phyloP scores from a whole-genome alignment of 768 basidiomycete genomes.

The Cystobasidiopsis lactophilus region DNA sequence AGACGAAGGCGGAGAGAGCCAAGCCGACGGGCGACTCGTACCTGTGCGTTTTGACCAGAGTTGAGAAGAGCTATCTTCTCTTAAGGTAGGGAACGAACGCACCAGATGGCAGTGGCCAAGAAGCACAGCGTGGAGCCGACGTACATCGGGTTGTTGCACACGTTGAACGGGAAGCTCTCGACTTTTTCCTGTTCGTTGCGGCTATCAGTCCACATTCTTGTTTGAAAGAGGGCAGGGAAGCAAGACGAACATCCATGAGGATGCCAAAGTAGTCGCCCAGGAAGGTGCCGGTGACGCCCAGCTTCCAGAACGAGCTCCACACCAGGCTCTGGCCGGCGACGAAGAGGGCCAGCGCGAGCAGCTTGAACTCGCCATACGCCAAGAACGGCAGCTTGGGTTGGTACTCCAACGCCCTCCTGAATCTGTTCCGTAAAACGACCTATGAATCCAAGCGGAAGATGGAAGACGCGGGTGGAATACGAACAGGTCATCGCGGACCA shows the following conservation, averaged over 20 bases:
- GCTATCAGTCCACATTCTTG: background rate
- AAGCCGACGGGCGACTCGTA: constrained; percentile 69
- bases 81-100: constrained; percentile 18
- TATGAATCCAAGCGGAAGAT: background rate
- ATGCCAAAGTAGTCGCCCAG: constrained; percentile 34
- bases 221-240: background rate
- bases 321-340: constrained; percentile 62
- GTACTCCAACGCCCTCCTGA: constrained; percentile 45
- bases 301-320: constrained; percentile 61
- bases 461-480: constrained; percentile 22
- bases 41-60: too few relatives aligned
- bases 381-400: constrained; percentile 53
- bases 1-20: constrained; percentile 55
- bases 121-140: constrained; percentile 85
- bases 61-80: background rate
- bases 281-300: constrained; percentile 87
- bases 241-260: constrained; percentile 38
- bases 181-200: constrained; percentile 28
- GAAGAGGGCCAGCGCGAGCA: constrained; percentile 42
- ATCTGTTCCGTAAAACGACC: constrained; percentile 30
- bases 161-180: constrained; percentile 92
- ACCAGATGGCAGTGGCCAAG: constrained; percentile 68
- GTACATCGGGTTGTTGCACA: constrained; percentile 87
- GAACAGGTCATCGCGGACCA: constrained; percentile 65
- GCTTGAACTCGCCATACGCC: constrained; percentile 39